These are phyloP conservation scores for Leccinum longicurvipes DNA, from an alignment of 768 basidiomycete genomes.

Conservation along the genomic window DNA sequence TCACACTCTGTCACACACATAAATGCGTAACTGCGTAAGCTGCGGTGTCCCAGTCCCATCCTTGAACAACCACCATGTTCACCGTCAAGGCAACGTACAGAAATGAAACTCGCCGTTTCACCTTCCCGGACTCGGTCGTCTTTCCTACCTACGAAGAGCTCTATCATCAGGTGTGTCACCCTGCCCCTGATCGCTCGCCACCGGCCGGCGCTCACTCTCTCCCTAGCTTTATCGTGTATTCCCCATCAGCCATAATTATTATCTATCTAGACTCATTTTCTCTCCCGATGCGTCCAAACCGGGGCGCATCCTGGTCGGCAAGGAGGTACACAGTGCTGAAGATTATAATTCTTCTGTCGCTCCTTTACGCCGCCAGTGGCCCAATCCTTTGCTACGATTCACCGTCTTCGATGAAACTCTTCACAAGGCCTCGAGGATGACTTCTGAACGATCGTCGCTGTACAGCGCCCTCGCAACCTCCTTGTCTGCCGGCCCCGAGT, in stretches of 20 bases:
- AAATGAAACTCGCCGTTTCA: constrained; percentile 63
- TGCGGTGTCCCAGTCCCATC: constrained; percentile 14
- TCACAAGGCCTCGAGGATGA: constrained; percentile 32
- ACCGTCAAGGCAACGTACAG: constrained; percentile 77
- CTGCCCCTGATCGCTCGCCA: background rate
- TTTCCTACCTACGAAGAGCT: constrained; percentile 68
- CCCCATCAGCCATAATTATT: constrained; percentile 55
- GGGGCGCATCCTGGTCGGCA: constrained; percentile 58
- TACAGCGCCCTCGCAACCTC: constrained; percentile 1
- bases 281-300: constrained; percentile 54
- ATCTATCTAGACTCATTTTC: constrained; percentile 67
- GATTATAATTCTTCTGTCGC: constrained; percentile 54
- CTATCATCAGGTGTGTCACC: constrained; percentile 52
- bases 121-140: constrained; percentile 45
- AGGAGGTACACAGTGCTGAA: constrained; percentile 52
- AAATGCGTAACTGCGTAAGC: constrained; percentile 16
- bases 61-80: constrained; percentile 50
- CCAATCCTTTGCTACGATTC: constrained; percentile 61
- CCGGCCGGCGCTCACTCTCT: constrained; percentile 19
- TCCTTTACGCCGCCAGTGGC: constrained; percentile 53
- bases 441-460: constrained; percentile 5
- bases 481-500: background rate
- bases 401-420: constrained; percentile 51
- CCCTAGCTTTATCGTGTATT: constrained; percentile 68
- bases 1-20: constrained; percentile 23